Conservation (phyloP, 768 basidiomycete genomes). For the Candolleomyces eurysporus region DNA sequence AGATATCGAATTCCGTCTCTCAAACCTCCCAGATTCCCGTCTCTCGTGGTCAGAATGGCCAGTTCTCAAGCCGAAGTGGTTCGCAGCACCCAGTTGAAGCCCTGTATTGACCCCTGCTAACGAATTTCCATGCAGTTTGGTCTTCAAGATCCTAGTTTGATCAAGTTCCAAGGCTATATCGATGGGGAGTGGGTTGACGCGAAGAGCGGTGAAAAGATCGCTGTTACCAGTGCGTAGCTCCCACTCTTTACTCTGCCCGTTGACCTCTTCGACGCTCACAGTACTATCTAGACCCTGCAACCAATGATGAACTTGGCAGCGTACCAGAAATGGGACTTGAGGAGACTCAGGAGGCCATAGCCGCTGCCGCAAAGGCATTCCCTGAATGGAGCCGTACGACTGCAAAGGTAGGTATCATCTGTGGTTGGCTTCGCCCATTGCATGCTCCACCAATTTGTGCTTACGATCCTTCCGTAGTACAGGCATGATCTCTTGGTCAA, state of each 20-base stretch:
- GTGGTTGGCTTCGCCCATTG: not conserved
- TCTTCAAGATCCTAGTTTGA: slow-evolving; percentile 72
- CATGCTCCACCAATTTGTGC: not conserved
- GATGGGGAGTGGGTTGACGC: slow-evolving; percentile 86
- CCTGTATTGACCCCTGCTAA: not conserved
- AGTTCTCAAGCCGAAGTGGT: slow-evolving; percentile 48
- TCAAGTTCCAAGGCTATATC: slow-evolving; percentile 77
- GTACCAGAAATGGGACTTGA: slow-evolving; percentile 86
- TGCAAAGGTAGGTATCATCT: slow-evolving; percentile 57
- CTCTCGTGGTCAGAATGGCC: slow-evolving; percentile 42
- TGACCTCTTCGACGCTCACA: not conserved
- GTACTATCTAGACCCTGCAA: slow-evolving; percentile 74
- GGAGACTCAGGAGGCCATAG: slow-evolving; percentile 84
- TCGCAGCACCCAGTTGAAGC: slow-evolving; percentile 11
- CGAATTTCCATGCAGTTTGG: slow-evolving; percentile 47
- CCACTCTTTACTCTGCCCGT: not conserved
- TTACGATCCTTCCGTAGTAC: slow-evolving; percentile 38
- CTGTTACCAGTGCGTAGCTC: slow-evolving; percentile 68
- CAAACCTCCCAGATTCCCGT: not conserved
- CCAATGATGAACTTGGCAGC: slow-evolving; percentile 75
- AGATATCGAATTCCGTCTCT: not conserved
- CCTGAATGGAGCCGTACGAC: slow-evolving; percentile 85
- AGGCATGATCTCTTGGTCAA: slow-evolving; percentile 85
- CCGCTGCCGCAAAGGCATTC: slow-evolving; percentile 78
- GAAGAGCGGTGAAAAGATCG: slow-evolving; percentile 66